A percentile compares a stretch with the other conserved stretches of the same genome.
These are phyloP conservation scores for Lactifluus echinatus DNA, from an alignment of 768 basidiomycete species.

Conservation along the genomic window DNA sequence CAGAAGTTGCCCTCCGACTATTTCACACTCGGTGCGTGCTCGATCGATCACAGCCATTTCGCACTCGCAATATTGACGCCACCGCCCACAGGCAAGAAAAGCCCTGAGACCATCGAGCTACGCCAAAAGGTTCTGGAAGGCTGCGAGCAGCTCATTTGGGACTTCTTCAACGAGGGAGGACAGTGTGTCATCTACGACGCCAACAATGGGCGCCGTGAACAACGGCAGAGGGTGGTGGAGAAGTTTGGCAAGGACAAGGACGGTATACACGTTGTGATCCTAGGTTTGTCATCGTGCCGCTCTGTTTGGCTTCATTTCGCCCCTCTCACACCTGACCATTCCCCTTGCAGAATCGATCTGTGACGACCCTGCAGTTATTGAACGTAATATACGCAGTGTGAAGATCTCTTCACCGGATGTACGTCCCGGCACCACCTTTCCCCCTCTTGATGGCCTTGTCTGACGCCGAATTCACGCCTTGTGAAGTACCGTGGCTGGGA, in stretches of 20 bases:
- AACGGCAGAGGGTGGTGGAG: conserved; percentile 64
- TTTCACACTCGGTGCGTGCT: conserved; percentile 66
- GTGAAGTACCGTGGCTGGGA: conserved; percentile 85
- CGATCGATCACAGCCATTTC: conserved; percentile 4
- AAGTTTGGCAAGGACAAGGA: conserved; percentile 71
- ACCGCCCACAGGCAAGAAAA: conserved; percentile 52
- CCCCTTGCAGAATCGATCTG: conserved; percentile 68
- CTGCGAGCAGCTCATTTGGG: conserved; percentile 85
- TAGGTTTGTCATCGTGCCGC: conserved; percentile 59
- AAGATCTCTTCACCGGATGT: conserved; percentile 99
- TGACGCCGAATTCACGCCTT: neutral
- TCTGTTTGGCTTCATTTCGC: neutral
- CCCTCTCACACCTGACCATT: conserved; percentile 3
- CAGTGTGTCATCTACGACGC: conserved; percentile 99
- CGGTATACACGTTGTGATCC: conserved; percentile 88
- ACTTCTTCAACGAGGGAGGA: conserved; percentile 79
- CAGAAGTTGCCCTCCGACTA: conserved; percentile 88
- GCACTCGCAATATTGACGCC: conserved; percentile 1
- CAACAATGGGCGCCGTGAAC: conserved; percentile 75
- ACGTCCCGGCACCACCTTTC: conserved; percentile 27
- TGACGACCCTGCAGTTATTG: conserved; percentile 87
- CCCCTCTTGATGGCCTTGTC: neutral
- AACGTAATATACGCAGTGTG: conserved; percentile 89
- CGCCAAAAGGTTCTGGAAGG: conserved; percentile 66
- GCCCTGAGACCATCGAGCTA: conserved; percentile 68